phyloP scores from a whole-genome alignment of 176 grass and related monocot species.

The Juncus effusus region DNA sequence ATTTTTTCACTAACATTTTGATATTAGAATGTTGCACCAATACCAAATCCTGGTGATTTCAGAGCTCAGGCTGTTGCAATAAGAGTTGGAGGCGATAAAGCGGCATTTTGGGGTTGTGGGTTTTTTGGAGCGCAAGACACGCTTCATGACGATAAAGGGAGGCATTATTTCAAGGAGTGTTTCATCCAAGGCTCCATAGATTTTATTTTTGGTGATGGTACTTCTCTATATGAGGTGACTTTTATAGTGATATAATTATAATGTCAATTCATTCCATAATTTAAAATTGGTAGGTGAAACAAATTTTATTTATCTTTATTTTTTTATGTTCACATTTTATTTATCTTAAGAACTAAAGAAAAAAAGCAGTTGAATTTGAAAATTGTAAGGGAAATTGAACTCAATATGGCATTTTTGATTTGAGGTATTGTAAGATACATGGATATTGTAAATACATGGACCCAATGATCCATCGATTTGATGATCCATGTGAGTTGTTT shows the following conservation, averaged over 20 bases:
- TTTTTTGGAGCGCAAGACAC: constrained; percentile 91
- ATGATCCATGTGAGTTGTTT: too few relatives aligned
- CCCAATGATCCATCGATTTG: too few relatives aligned
- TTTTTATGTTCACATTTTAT: background rate
- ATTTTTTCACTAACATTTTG: background rate
- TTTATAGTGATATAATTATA: background rate
- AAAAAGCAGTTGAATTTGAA: background rate
- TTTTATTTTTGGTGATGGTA: constrained; percentile 89
- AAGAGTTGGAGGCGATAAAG: constrained; percentile 55
- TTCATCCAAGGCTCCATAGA: constrained; percentile 79
- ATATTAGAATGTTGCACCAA: constrained; percentile 75
- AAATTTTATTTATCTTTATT: background rate
- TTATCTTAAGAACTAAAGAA: background rate
- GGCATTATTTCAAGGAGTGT: constrained; percentile 87
- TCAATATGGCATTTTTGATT: too few relatives aligned
- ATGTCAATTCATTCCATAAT: background rate
- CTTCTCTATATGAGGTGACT: constrained; percentile 68
- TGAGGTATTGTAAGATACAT: too few relatives aligned
- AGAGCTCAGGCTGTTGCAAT: constrained; percentile 69
- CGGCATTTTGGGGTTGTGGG: constrained; percentile 76
- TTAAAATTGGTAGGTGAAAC: background rate
- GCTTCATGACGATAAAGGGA: constrained; percentile 65
- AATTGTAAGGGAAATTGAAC: too few relatives aligned
- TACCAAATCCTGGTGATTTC: constrained; percentile 59
- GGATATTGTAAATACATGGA: too few relatives aligned